A percentile compares a stretch with the other conserved stretches of the same genome.
phyloP scores from a whole-genome alignment of 495 filamentous ascomycete species.

The Entonaema liquescens region DNA sequence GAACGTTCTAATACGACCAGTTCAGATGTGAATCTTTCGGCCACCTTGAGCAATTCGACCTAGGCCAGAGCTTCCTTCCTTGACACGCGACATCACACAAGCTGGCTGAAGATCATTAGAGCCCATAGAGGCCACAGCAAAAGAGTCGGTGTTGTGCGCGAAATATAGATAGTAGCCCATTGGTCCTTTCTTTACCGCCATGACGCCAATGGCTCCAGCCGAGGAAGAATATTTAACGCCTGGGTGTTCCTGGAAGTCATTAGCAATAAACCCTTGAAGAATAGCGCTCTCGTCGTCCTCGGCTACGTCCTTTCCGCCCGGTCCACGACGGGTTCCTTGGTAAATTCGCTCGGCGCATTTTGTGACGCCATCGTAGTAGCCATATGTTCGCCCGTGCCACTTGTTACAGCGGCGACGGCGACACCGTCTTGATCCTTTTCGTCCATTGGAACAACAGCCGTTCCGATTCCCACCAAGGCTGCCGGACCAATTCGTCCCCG shows the following conservation, averaged over 20 bases:
- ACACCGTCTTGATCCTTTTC: conserved; percentile 65
- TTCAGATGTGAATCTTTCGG: conserved; percentile 54
- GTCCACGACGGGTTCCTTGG: conserved; percentile 65
- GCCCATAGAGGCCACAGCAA: conserved; percentile 88
- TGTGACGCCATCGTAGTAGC: conserved; percentile 86
- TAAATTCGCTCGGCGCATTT: conserved; percentile 79
- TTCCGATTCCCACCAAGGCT: conserved; percentile 89
- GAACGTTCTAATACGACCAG: not conserved
- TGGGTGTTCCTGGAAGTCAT: conserved; percentile 86
- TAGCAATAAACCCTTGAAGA: conserved; percentile 72
- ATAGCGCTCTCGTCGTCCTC: conserved; percentile 75
- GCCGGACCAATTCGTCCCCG: conserved; percentile 89
- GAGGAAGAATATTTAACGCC: conserved; percentile 76
- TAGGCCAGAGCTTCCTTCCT: conserved; percentile 38
- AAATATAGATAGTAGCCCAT: conserved; percentile 81
- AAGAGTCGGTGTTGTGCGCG: conserved; percentile 92
- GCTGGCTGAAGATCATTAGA: conserved; percentile 73
- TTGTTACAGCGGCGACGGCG: conserved; percentile 80
- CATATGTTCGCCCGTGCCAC: conserved; percentile 97
- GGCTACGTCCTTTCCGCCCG: conserved; percentile 65
- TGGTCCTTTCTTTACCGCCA: conserved; percentile 80
- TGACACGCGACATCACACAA: conserved; percentile 83
- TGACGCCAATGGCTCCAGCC: conserved; percentile 79
- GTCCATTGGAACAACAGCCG: conserved; percentile 76
- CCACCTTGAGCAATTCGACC: conserved; percentile 56